Evolutionary conservation across 139 green algal species (phyloP), one percentile per base, ranked within the genome.

Genomic region (Chlorella sp.): DNA sequence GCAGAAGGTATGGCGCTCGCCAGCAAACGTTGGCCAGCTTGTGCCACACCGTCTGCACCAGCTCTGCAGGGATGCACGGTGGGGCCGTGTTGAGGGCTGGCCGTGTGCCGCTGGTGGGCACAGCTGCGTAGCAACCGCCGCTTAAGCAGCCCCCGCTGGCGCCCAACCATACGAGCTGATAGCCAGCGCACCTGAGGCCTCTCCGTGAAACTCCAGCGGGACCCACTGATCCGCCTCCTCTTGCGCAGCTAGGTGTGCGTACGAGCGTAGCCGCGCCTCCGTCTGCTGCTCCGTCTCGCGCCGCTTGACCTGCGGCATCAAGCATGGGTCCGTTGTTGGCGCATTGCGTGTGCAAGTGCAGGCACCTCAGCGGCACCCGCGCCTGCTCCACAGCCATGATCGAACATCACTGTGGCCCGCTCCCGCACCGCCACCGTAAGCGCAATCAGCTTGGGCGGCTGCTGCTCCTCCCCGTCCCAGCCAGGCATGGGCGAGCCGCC

Each of bases 211-310:
- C 74, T 62, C 38, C 56, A 93, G 83, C 13, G 67, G 30, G n/a
- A 81, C 43, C 89, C 87, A 92, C 26, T 80, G 65, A 81, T 92
- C 91, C 70, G 84, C 82, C 41, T 88, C 82, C 69, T 92, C 94
- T 77, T 81, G 84, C 65, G 88, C 76, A 74, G 90, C 67, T 40
- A 96, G 73, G 89, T 96, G 88, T 14, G 92, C 91, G 84, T 93
- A 94, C 30, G 87, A 93, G 41, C 91, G 82, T 40, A 95, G 67
- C 20, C 94, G 88, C 44, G 80, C 80, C 84, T 97, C 92, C 82
- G 89, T 70, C 87, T 98, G 95, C 34, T 93, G 88, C 88, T 98
- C 95, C 32, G 95, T 98, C 85, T 98, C 95, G 0, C 93, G 87
- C 78, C 92, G 86, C 88, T 92, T 89, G 65, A 97, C 92, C 86